These are phyloP conservation scores for Barbarea vulgaris DNA, from an alignment of 345 rosid genomes.

Conservation along the genomic window DNA sequence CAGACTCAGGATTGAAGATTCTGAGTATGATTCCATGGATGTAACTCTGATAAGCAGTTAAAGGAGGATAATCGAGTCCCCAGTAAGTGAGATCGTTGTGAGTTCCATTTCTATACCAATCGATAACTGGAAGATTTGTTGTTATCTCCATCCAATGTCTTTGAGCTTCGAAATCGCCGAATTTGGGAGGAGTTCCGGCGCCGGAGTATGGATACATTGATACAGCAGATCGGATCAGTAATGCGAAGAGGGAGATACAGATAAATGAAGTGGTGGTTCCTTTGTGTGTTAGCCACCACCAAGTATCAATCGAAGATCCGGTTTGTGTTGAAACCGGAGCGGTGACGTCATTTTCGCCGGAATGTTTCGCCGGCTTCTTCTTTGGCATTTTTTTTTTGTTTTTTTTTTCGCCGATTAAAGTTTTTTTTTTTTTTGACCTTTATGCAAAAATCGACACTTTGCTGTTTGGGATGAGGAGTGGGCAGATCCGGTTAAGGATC, in stretches of 20 bases:
- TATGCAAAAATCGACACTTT: background rate
- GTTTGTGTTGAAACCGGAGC: background rate
- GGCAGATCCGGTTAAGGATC: no score
- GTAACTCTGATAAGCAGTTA: constrained; percentile 94
- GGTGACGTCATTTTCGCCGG: constrained; percentile 24
- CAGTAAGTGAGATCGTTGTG: constrained; percentile 77
- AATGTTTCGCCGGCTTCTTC: constrained; percentile 33
- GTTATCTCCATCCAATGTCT: constrained; percentile 99
- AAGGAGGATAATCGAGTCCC: constrained; percentile 99
- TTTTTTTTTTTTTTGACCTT: background rate
- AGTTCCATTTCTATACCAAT: constrained; percentile 77
- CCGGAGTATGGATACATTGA: constrained; percentile 86
- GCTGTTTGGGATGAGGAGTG: no score
- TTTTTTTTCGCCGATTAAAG: no score
- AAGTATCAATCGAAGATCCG: constrained; percentile 26
- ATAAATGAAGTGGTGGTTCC: constrained; percentile 52
- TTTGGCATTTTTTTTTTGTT: constrained; percentile 26
- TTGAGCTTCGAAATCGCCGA: constrained; percentile 95
- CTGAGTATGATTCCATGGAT: constrained; percentile 71
- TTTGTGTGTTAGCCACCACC: constrained; percentile 51
- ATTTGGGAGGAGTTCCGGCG: constrained; percentile 75
- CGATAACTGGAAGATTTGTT: constrained; percentile 58
- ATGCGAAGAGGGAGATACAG: constrained; percentile 61
- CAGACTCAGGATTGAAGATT: constrained; percentile 65
- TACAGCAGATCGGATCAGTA: constrained; percentile 68